Conservation (phyloP, 352 stramenopile species). For the Blastocystis sp. region DNA sequence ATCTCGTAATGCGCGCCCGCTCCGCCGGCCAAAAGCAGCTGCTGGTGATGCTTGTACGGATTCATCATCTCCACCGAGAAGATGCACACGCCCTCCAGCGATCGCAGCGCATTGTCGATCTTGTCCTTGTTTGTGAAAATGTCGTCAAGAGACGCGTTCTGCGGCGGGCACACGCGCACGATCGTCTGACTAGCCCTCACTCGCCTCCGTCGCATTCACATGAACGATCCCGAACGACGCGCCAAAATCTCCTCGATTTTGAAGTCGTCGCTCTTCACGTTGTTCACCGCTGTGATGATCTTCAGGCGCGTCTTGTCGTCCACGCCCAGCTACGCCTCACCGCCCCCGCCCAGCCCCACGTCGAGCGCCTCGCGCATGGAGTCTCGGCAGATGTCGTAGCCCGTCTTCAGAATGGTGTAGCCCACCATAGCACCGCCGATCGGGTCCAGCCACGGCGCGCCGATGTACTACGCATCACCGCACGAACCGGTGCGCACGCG, state of each 20-base stretch:
- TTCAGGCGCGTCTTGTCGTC: constrained; percentile 60
- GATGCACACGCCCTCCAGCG: constrained; percentile 46
- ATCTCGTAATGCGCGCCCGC: neutral
- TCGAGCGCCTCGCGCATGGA: constrained; percentile 25
- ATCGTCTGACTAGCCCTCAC: constrained; percentile 14
- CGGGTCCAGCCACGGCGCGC: constrained; percentile 31
- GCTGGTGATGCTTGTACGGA: constrained; percentile 45
- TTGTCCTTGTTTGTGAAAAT: constrained; percentile 61
- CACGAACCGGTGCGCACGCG: neutral
- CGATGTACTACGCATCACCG: constrained; percentile 27
- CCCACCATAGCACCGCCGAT: constrained; percentile 54
- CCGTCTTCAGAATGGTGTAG: constrained; percentile 58
- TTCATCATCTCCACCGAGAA: constrained; percentile 61
- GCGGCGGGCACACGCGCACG: constrained; percentile 36
- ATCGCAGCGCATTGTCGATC: constrained; percentile 30
- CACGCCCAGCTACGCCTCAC: constrained; percentile 16
- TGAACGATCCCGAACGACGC: constrained; percentile 35
- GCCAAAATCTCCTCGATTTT: constrained; percentile 33
- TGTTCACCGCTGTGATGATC: constrained; percentile 54
- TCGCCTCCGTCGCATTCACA: neutral
- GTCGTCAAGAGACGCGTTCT: constrained; percentile 43
- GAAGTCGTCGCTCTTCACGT: constrained; percentile 57
- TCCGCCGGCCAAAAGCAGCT: constrained; percentile 16
- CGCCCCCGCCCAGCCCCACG: neutral
- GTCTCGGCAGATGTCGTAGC: constrained; percentile 50